Evolutionary conservation across 2,329 filamentous ascomycete genomes (phyloP).

Genomic region (Cladosporium austrohemisphaericum): DNA sequence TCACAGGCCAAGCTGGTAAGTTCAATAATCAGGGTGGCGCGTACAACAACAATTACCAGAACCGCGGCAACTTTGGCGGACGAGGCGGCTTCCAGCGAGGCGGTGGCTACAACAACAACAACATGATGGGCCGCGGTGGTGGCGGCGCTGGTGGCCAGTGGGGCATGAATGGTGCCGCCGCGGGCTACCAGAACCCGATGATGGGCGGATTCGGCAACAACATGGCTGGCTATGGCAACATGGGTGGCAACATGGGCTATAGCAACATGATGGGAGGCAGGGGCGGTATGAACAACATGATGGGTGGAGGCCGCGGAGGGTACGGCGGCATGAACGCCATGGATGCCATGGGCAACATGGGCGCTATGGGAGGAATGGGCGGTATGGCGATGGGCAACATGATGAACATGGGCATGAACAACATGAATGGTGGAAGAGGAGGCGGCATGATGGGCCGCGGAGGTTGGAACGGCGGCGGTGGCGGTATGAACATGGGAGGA

Average conservation of each 20-base stretch:
- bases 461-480: conserved; percentile 24
- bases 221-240: conserved; percentile 19
- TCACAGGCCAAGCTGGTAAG: conserved; percentile 50
- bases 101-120: conserved; percentile 18
- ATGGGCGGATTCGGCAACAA: conserved; percentile 21
- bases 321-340: conserved; percentile 17
- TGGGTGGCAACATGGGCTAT: conserved; percentile 35
- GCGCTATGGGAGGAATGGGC: conserved; percentile 25
- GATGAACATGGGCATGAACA: conserved; percentile 35
- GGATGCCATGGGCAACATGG: conserved; percentile 38
- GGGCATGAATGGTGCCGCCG: conserved; percentile 23
- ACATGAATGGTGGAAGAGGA: conserved; percentile 41
- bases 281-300: conserved; percentile 37
- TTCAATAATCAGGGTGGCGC: conserved; percentile 39
- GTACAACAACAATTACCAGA: conserved; percentile 35
- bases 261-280: conserved; percentile 27
- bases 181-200: conserved; percentile 20
- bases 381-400: conserved; percentile 31
- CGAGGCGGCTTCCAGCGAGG: conserved; percentile 21
- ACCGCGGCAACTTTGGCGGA: conserved; percentile 24
- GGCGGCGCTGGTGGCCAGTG: conserved; percentile 16
- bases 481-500: conserved; percentile 37
- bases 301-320: no score
- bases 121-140: conserved; percentile 13
- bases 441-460: conserved; percentile 43